A percentile compares a stretch with the other conserved stretches of the same genome.
phyloP scores from a whole-genome alignment of 495 filamentous ascomycete genomes.

The Trichoderma reesei region DNA sequence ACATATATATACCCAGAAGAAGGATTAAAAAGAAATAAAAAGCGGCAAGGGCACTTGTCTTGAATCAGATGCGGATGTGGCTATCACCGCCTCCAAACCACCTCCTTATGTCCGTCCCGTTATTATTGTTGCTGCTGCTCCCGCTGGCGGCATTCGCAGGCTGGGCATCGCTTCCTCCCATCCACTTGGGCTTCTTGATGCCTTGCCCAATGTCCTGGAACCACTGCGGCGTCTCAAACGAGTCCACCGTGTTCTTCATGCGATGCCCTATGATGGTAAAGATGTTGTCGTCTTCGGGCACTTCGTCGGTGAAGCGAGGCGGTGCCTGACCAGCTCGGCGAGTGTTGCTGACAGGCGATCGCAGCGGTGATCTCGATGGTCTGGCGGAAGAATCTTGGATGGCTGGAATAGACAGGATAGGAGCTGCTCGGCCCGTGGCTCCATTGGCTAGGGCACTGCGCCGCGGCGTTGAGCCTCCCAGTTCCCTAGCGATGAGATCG shows the following conservation, averaged over 20 bases:
- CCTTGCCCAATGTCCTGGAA: conserved; percentile 53
- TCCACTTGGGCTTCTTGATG: conserved; percentile 76
- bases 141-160: conserved; percentile 2
- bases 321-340: conserved; percentile 25
- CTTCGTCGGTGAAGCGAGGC: conserved; percentile 31
- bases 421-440: conserved; percentile 21
- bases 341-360: conserved; percentile 33
- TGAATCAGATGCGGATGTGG: conserved; percentile 9
- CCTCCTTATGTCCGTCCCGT: conserved; percentile 18
- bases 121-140: conserved; percentile 14
- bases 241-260: conserved; percentile 85
- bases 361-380: conserved; percentile 16
- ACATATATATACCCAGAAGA: neutral
- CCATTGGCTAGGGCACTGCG: conserved; percentile 21
- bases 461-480: conserved; percentile 47
- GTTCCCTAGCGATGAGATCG: conserved; percentile 85
- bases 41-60: neutral
- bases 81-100: conserved; percentile 22
- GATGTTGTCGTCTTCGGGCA: conserved; percentile 67
- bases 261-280: conserved; percentile 75
- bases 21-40: neutral
- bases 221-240: conserved; percentile 72
- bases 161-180: conserved; percentile 48
- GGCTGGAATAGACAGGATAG: conserved; percentile 28
- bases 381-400: conserved; percentile 11